Evolutionary conservation across 306 rosid genomes (phyloP).

Genomic region (Sindora glabra): DNA sequence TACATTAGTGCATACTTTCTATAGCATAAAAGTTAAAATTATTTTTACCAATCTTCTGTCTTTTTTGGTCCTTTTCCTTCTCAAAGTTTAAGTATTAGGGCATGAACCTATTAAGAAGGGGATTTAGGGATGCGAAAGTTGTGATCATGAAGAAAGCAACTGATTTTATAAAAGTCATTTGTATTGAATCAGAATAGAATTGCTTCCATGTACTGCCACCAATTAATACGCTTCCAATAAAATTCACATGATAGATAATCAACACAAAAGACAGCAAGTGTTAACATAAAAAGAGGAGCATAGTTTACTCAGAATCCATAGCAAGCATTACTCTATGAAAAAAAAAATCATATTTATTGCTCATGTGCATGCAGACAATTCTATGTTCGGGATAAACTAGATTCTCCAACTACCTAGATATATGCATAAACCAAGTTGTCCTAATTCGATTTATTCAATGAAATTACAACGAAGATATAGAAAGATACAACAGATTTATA

Average conservation of each 20-base stretch:
- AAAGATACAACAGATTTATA: conserved; percentile 10
- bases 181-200: background rate
- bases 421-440: background rate
- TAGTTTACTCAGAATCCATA: background rate
- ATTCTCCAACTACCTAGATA: background rate
- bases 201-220: conserved; percentile 3
- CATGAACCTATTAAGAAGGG: background rate
- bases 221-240: background rate
- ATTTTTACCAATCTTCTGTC: background rate
- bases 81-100: background rate
- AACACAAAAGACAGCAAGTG: background rate
- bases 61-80: background rate
- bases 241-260: background rate
- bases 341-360: conserved; percentile 21
- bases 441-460: background rate
- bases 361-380: conserved; percentile 14
- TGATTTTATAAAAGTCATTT: background rate
- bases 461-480: too few species aligned
- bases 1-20: background rate
- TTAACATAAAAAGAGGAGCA: background rate
- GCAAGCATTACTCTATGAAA: background rate
- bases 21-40: background rate
- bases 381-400: conserved; percentile 6
- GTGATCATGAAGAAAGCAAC: background rate
- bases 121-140: conserved; percentile 5